A percentile compares a stretch with the other conserved stretches of the same genome.
Conservation (phyloP, 352 stramenopile genomes). For the Globisporangium emineosum region DNA sequence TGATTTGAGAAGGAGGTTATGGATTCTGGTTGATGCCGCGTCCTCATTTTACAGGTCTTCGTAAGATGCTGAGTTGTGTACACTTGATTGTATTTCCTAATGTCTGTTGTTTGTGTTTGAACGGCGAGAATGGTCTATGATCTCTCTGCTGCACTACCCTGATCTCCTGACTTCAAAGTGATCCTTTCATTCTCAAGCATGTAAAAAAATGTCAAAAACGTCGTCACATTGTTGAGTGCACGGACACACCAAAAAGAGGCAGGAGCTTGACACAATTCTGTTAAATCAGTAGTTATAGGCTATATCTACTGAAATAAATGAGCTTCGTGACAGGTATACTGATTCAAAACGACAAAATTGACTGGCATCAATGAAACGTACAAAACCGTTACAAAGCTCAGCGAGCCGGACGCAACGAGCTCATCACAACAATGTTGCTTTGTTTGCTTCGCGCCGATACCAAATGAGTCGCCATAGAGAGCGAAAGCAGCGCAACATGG, state of each 20-base stretch:
- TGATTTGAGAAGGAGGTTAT: neutral
- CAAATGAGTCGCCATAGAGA: neutral
- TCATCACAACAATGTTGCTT: neutral
- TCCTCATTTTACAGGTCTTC: neutral
- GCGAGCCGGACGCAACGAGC: neutral
- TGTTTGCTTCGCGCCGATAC: neutral
- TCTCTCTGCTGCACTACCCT: neutral
- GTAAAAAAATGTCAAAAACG: neutral
- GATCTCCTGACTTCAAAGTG: neutral
- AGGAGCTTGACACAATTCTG: neutral
- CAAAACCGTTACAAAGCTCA: neutral
- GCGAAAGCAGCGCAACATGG: neutral
- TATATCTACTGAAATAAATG: neutral
- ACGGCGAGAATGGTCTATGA: neutral
- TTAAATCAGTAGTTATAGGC: neutral
- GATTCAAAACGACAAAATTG: neutral
- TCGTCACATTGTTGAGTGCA: neutral
- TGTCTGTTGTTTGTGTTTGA: neutral
- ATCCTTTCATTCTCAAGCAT: neutral
- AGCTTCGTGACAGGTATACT: neutral
- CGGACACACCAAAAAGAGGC: neutral
- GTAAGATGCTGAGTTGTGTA: neutral
- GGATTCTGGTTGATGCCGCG: neutral
- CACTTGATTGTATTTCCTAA: neutral
- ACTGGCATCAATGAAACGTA: neutral